phyloP scores from a whole-genome alignment of 1,284 basidiomycete genomes.

The Moniliella sp. region DNA sequence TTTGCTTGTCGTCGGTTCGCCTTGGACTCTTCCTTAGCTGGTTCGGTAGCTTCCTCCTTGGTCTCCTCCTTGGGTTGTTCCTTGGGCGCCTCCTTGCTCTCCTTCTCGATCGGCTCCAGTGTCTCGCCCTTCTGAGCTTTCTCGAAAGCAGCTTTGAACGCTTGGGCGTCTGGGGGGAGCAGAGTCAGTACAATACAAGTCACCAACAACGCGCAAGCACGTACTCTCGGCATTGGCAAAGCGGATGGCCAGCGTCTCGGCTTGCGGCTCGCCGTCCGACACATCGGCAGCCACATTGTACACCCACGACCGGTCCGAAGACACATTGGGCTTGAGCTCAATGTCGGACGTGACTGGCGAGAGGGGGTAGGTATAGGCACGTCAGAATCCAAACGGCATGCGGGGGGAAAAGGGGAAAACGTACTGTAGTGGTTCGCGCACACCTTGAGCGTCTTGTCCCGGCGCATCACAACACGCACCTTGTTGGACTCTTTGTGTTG shows the following conservation, averaged over 20 bases:
- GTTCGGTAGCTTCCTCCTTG: too few species aligned
- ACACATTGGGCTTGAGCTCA: conserved; percentile 89
- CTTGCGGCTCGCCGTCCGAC: conserved; percentile 52
- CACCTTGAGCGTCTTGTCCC: conserved; percentile 98
- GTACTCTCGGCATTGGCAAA: conserved; percentile 89
- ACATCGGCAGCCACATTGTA: conserved; percentile 79
- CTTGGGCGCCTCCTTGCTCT: conserved; percentile 10
- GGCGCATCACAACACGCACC: conserved; percentile 89
- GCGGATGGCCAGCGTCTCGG: conserved; percentile 90
- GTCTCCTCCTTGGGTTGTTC: conserved; percentile 1
- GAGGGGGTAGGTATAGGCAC: too few species aligned
- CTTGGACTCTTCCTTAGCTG: too few species aligned
- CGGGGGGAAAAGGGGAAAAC: too few species aligned
- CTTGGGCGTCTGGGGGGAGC: conserved; percentile 14
- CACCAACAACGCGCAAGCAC: too few species aligned
- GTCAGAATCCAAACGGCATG: too few species aligned
- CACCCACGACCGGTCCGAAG: conserved; percentile 97
- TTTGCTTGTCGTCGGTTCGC: too few species aligned
- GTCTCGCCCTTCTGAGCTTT: conserved; percentile 20
- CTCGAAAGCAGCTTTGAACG: conserved; percentile 30
- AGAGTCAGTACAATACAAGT: too few species aligned
- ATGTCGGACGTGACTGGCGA: conserved; percentile 77
- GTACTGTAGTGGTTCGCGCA: conserved; percentile 90
- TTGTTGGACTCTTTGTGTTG: conserved; percentile 69
- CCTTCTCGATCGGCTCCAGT: too few species aligned